A percentile compares a stretch with the other conserved stretches of the same genome.
phyloP scores from a whole-genome alignment of 2,329 filamentous ascomycete species.

The Talaromyces sp. region DNA sequence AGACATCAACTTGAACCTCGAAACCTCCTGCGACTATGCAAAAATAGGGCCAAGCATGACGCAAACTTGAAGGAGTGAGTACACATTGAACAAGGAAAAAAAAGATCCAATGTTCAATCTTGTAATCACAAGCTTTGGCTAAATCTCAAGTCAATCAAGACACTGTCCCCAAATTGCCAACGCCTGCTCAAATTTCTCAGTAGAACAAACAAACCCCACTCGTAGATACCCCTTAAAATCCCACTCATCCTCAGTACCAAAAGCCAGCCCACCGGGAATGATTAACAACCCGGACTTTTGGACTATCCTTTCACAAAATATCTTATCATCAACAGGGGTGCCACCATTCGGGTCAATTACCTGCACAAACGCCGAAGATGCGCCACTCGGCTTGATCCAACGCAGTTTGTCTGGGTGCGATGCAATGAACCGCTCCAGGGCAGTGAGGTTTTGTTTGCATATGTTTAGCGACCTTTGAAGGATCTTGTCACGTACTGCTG shows the following conservation, averaged over 20 bases:
- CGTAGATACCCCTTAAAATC: conserved; percentile 14
- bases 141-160: background rate
- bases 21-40: too few species aligned
- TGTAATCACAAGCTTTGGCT: too few species aligned
- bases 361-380: conserved; percentile 9
- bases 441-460: conserved; percentile 5
- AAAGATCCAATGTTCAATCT: too few species aligned
- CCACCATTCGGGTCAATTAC: conserved; percentile 1
- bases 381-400: conserved; percentile 13
- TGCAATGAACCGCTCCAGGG: conserved; percentile 4
- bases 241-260: conserved; percentile 5
- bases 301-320: conserved; percentile 6
- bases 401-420: conserved; percentile 2
- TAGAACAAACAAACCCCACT: conserved; percentile 8
- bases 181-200: conserved; percentile 7
- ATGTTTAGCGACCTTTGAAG: conserved; percentile 8
- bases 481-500: conserved; percentile 1
- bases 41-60: too few species aligned
- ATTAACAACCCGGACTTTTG: conserved; percentile 8
- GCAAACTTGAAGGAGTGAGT: too few species aligned
- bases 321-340: conserved; percentile 4
- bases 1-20: too few species aligned
- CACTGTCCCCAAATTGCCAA: conserved; percentile 7
- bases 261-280: conserved; percentile 10
- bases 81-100: background rate